Evolutionary conservation across 805 yeast species (phyloP).

Genomic region (Suhomyces tanzawaensis): DNA sequence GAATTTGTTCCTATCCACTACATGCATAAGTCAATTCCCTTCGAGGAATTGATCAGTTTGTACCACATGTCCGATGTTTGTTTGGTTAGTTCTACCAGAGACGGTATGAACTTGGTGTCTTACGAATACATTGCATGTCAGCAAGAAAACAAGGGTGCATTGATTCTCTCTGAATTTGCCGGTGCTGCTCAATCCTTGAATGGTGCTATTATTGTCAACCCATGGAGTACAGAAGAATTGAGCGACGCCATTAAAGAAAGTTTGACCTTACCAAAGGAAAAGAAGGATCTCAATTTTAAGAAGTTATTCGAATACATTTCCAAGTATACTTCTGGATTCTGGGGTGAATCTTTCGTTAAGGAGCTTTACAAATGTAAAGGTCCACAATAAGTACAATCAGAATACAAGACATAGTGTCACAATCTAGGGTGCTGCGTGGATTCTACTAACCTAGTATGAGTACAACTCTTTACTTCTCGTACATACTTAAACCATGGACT

Average conservation of each 20-base stretch:
- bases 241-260: conserved; percentile 84
- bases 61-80: conserved; percentile 88
- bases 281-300: conserved; percentile 72
- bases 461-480: too few relatives aligned
- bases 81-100: conserved; percentile 89
- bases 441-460: too few relatives aligned
- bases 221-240: conserved; percentile 97
- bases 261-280: conserved; percentile 79
- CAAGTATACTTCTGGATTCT: conserved; percentile 90
- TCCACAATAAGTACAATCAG: too few relatives aligned
- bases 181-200: conserved; percentile 99
- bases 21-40: conserved; percentile 87
- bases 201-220: conserved; percentile 91
- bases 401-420: too few relatives aligned
- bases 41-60: conserved; percentile 86
- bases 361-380: conserved; percentile 56
- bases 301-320: conserved; percentile 84
- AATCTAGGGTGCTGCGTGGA: too few relatives aligned
- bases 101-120: conserved; percentile 96
- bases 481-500: too few relatives aligned
- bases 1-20: conserved; percentile 98
- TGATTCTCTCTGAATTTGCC: conserved; percentile 90
- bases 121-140: conserved; percentile 98
- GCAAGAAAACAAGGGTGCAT: conserved; percentile 75
- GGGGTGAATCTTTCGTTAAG: conserved; percentile 96